phyloP scores from a whole-genome alignment of 495 filamentous ascomycete species.

The Aspergillus campestris region DNA sequence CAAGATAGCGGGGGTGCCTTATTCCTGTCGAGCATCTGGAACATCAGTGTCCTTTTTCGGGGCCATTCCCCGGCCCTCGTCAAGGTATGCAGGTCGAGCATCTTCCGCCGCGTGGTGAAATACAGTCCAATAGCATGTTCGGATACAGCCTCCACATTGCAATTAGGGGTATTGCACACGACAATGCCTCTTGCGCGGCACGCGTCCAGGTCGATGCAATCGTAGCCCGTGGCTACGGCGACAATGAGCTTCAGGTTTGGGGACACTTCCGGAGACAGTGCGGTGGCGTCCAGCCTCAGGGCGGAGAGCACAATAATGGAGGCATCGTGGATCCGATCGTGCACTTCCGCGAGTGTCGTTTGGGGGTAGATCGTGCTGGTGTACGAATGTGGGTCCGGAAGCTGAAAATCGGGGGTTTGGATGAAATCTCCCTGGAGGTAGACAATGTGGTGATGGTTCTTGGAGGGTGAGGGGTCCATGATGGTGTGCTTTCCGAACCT shows the following conservation, averaged over 20 bases:
- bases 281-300: conserved; percentile 27
- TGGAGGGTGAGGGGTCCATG: neutral
- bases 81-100: conserved; percentile 30
- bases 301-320: conserved; percentile 40
- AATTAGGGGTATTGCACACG: conserved; percentile 41
- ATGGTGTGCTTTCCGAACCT: too few relatives aligned
- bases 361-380: conserved; percentile 11
- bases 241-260: conserved; percentile 39
- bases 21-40: conserved; percentile 11
- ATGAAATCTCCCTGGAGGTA: conserved; percentile 16
- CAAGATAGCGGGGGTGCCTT: conserved; percentile 19
- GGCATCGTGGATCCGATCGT: conserved; percentile 37
- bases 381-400: conserved; percentile 13
- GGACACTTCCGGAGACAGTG: conserved; percentile 24
- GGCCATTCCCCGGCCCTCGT: conserved; percentile 25
- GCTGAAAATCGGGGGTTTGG: conserved; percentile 9
- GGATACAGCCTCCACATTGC: conserved; percentile 43
- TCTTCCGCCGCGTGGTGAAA: conserved; percentile 42
- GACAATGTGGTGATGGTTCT: conserved; percentile 18
- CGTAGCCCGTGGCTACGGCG: conserved; percentile 46
- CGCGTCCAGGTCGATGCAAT: conserved; percentile 43
- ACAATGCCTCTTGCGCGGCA: conserved; percentile 38
- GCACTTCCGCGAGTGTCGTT: conserved; percentile 22
- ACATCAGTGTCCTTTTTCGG: conserved; percentile 12
- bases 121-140: conserved; percentile 49